These are phyloP conservation scores for Malus sylvestris DNA, from an alignment of 306 rosid species.

Conservation along the genomic window DNA sequence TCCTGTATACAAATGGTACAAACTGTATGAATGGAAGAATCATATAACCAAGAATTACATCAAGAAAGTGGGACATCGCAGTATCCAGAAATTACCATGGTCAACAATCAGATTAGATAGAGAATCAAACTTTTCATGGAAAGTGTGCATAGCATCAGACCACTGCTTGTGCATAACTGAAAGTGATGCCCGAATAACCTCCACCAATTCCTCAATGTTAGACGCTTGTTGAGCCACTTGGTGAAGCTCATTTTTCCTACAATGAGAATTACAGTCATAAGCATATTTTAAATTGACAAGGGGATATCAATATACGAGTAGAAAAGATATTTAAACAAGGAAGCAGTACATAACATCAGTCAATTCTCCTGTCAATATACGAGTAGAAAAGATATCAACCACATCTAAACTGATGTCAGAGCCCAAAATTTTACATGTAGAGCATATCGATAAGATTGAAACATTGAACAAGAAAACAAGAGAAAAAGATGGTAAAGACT, in stretches of 20 bases:
- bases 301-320: not conserved
- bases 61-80: not conserved
- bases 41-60: slow-evolving; percentile 1
- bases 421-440: not conserved
- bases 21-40: slow-evolving; percentile 17
- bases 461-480: slow-evolving; percentile 19
- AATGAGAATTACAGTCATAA: slow-evolving; percentile 16
- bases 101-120: slow-evolving; percentile 63
- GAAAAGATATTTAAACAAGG: not conserved
- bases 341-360: slow-evolving; percentile 6
- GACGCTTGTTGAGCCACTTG: slow-evolving; percentile 99
- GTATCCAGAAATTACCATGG: slow-evolving; percentile 45
- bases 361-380: too few relatives aligned
- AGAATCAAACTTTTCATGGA: slow-evolving; percentile 78
- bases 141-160: slow-evolving; percentile 90
- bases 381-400: not conserved
- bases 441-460: not conserved
- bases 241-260: slow-evolving; percentile 87
- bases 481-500: not conserved
- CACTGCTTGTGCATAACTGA: slow-evolving; percentile 92
- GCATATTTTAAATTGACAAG: not conserved
- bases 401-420: slow-evolving; percentile 11
- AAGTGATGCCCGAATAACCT: slow-evolving; percentile 77
- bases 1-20: slow-evolving; percentile 40
- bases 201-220: slow-evolving; percentile 73